Conservation (phyloP, 805 yeast species). For the Starmerella potacharoeniae region DNA sequence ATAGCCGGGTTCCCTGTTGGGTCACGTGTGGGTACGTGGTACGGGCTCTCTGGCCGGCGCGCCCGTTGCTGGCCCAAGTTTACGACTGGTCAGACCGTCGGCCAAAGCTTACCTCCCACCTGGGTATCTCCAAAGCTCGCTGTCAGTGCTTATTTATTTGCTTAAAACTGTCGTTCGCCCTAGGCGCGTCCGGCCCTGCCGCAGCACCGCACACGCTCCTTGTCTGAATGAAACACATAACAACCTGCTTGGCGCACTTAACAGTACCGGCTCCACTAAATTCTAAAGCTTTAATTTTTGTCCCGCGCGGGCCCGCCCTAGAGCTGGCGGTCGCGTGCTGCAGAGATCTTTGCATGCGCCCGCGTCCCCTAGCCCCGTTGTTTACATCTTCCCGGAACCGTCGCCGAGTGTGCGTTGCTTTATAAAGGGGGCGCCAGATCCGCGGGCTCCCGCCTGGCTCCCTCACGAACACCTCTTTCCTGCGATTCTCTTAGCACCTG, state of each 20-base stretch:
- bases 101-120: not conserved
- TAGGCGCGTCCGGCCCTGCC: no score
- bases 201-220: no score
- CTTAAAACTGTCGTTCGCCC: not conserved
- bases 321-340: not conserved
- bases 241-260: no score
- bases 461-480: not conserved
- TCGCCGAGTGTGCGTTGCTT: not conserved
- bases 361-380: constrained; percentile 12
- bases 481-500: not conserved
- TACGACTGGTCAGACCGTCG: no score
- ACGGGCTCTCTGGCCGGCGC: not conserved
- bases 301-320: no score
- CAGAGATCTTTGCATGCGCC: not conserved
- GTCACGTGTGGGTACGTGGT: not conserved
- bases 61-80: no score
- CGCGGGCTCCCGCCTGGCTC: not conserved
- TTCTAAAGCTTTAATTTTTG: no score
- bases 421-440: constrained; percentile 1
- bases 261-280: no score
- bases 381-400: constrained; percentile 14
- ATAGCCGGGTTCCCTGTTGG: not conserved
- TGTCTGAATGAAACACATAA: no score
- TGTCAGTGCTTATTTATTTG: not conserved
- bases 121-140: not conserved